These are phyloP conservation scores for Trichosanthes truncata DNA, from an alignment of 306 rosid genomes.

Conservation along the genomic window DNA sequence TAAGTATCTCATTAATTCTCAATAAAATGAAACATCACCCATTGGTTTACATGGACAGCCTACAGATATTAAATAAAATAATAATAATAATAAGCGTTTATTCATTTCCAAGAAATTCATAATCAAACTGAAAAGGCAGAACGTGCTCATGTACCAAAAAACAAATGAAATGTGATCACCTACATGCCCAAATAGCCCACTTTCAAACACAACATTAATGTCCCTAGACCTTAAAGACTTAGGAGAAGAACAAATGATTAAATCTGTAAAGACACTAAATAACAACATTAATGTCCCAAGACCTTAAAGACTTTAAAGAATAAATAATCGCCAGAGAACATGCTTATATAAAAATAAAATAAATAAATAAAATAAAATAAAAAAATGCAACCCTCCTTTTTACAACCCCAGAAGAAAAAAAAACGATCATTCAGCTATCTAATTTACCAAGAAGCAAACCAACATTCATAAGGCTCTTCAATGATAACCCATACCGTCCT, in stretches of 20 bases:
- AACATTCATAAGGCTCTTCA: background rate
- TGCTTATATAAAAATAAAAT: too few species aligned
- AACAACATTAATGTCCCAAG: too few species aligned
- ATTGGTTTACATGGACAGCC: background rate
- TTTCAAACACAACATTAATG: background rate
- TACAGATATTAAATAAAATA: background rate
- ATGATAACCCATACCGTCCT: constrained; percentile 48
- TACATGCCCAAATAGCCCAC: background rate
- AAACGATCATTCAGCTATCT: background rate
- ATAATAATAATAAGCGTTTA: background rate
- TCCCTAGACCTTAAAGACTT: background rate
- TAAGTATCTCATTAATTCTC: background rate
- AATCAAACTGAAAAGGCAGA: background rate
- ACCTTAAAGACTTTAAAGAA: too few species aligned
- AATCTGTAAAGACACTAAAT: background rate
- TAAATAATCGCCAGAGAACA: background rate
- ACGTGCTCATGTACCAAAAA: background rate
- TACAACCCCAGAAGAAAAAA: background rate
- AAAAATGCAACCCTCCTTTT: background rate
- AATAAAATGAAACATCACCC: background rate
- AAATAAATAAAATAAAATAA: too few species aligned
- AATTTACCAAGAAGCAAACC: background rate
- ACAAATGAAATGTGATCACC: background rate
- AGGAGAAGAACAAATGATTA: background rate
- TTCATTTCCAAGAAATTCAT: background rate